Percentiles rank a stretch among this genome's conserved stretches.
These are phyloP conservation scores for Aspergillus ustus DNA, from an alignment of 2,329 filamentous ascomycete genomes.

Conservation along the genomic window DNA sequence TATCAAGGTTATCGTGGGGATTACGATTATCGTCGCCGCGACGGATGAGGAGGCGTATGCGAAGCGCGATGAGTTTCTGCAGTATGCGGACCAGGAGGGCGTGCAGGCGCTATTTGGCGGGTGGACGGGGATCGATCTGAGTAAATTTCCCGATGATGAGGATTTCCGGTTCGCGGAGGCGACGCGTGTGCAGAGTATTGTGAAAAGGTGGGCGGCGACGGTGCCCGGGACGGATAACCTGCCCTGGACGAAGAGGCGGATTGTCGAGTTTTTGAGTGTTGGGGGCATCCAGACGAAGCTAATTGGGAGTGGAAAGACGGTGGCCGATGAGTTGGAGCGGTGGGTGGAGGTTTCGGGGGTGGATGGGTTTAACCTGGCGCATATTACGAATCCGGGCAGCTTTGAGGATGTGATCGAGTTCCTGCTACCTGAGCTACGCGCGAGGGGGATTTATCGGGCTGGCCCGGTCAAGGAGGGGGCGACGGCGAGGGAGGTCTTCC, in stretches of 20 bases:
- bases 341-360: constrained; percentile 42
- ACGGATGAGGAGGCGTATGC: constrained; percentile 51
- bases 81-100: constrained; percentile 52
- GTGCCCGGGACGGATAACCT: constrained; percentile 46
- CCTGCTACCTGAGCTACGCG: constrained; percentile 39
- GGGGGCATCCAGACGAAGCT: constrained; percentile 43
- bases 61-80: constrained; percentile 48
- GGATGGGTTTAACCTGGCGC: constrained; percentile 43
- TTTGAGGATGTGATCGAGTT: constrained; percentile 42
- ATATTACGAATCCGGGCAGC: constrained; percentile 40
- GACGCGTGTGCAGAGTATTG: constrained; percentile 50
- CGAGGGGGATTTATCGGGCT: constrained; percentile 44
- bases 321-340: constrained; percentile 43
- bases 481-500: constrained; percentile 46
- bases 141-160: constrained; percentile 48
- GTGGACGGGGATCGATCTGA: constrained; percentile 53
- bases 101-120: constrained; percentile 53
- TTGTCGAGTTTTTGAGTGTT: constrained; percentile 40
- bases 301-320: constrained; percentile 41
- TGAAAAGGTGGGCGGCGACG: constrained; percentile 50
- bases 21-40: constrained; percentile 50
- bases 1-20: constrained; percentile 52
- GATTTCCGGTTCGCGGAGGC: constrained; percentile 51
- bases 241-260: constrained; percentile 45
- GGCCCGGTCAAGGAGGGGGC: constrained; percentile 43